Evolutionary conservation across 164 flowering plant species (phyloP).

Genomic region (Amborella trichopoda): DNA sequence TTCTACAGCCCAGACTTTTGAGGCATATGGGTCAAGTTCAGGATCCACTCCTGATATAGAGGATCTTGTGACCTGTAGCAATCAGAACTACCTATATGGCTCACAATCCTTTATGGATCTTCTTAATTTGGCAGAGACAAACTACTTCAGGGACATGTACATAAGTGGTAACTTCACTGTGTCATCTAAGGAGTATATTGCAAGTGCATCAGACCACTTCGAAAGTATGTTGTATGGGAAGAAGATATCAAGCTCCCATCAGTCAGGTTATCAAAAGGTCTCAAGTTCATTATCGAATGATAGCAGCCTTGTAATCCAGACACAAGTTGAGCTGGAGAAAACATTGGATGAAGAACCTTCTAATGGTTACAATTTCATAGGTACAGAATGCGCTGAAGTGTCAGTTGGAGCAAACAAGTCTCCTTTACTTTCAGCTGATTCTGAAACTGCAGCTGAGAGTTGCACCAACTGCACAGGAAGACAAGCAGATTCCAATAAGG

Average conservation of each 20-base stretch:
- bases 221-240: conserved; percentile 1
- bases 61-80: conserved; percentile 13
- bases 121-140: conserved; percentile 14
- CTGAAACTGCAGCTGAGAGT: conserved; percentile 7
- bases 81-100: conserved; percentile 4
- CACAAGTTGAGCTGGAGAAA: no score
- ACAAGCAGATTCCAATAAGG: conserved; percentile 5
- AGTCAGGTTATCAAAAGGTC: no score
- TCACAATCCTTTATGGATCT: conserved; percentile 13
- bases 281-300: no score
- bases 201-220: conserved; percentile 6
- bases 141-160: conserved; percentile 16
- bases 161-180: conserved; percentile 7
- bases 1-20: conserved; percentile 16
- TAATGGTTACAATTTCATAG: no score
- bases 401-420: conserved; percentile 20
- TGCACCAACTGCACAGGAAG: conserved; percentile 4
- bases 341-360: no score
- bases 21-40: conserved; percentile 30
- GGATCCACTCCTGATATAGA: conserved; percentile 52
- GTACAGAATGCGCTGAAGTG: conserved; percentile 5
- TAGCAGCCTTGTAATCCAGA: no score
- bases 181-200: conserved; percentile 8
- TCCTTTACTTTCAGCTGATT: conserved; percentile 16
- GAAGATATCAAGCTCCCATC: background rate